These are phyloP conservation scores for Anastatica hierochuntica DNA, from an alignment of 345 rosid genomes.

Conservation along the genomic window DNA sequence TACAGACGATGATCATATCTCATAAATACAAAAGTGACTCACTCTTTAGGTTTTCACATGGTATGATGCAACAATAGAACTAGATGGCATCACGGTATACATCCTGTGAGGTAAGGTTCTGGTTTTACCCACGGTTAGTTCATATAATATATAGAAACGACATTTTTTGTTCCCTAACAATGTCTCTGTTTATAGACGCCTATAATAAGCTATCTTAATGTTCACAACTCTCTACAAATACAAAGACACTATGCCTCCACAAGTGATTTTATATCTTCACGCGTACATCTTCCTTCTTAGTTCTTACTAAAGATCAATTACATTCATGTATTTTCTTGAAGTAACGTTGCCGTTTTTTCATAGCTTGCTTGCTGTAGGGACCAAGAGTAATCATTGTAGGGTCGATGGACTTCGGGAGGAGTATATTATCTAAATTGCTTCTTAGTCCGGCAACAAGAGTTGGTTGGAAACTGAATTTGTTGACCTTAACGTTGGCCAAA, in stretches of 20 bases:
- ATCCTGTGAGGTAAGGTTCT: slow-evolving; percentile 65
- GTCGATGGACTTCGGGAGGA: slow-evolving; percentile 63
- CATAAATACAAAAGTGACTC: too few relatives aligned
- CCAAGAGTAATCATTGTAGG: slow-evolving; percentile 80
- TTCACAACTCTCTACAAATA: slow-evolving; percentile 49
- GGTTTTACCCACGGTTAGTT: too few relatives aligned
- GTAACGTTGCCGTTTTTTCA: too few relatives aligned
- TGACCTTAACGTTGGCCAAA: too few relatives aligned
- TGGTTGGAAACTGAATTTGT: too few relatives aligned
- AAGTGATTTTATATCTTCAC: slow-evolving; percentile 30
- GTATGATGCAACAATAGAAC: slow-evolving; percentile 69
- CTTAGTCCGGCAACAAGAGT: slow-evolving; percentile 88
- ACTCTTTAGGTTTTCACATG: slow-evolving; percentile 58
- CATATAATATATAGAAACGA: neutral
- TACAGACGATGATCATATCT: too few relatives aligned
- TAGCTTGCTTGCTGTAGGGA: slow-evolving; percentile 38
- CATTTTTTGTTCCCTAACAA: neutral
- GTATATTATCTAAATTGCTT: slow-evolving; percentile 67
- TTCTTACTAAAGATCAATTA: too few relatives aligned
- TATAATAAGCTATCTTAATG: slow-evolving; percentile 61
- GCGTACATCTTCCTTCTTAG: slow-evolving; percentile 32
- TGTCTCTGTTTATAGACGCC: slow-evolving; percentile 42
- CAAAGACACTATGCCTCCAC: slow-evolving; percentile 38
- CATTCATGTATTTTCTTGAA: neutral
- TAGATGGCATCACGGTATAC: slow-evolving; percentile 50